phyloP scores from a whole-genome alignment of 2,329 filamentous ascomycete genomes.

The Purpureocillium takamizusanense region DNA sequence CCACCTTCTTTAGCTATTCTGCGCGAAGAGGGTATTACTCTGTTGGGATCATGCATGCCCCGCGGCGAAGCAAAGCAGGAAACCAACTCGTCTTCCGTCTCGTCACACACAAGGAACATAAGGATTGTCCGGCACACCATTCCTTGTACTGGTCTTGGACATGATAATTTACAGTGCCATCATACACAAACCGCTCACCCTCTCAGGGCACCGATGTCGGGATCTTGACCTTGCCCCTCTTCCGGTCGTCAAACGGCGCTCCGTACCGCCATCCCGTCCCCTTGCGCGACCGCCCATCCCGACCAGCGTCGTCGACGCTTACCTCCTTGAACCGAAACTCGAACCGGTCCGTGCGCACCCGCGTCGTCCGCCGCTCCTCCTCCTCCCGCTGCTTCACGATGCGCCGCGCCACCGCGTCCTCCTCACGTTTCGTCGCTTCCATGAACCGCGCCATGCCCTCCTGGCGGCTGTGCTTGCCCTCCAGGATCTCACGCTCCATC shows the following conservation, averaged over 20 bases:
- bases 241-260: conserved; percentile 52
- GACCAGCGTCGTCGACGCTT: conserved; percentile 47
- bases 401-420: conserved; percentile 26
- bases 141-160: too few relatives aligned
- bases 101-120: too few relatives aligned
- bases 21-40: too few relatives aligned
- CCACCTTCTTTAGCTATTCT: too few relatives aligned
- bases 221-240: conserved; percentile 58
- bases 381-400: conserved; percentile 22
- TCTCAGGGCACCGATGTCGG: conserved; percentile 49
- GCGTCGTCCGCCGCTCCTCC: conserved; percentile 31
- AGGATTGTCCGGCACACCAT: too few relatives aligned
- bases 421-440: conserved; percentile 31
- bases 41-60: too few relatives aligned
- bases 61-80: too few relatives aligned
- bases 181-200: conserved; percentile 6
- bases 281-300: conserved; percentile 38
- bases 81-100: too few relatives aligned
- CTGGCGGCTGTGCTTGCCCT: conserved; percentile 20
- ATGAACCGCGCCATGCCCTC: conserved; percentile 32
- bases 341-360: conserved; percentile 42
- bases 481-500: conserved; percentile 39
- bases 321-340: conserved; percentile 56
- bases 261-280: conserved; percentile 57
- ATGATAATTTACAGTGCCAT: conserved; percentile 4